Evolutionary conservation across 768 basidiomycete genomes (phyloP), one percentile per base, ranked within the genome.

Genomic region (Saitozyma sp.): DNA sequence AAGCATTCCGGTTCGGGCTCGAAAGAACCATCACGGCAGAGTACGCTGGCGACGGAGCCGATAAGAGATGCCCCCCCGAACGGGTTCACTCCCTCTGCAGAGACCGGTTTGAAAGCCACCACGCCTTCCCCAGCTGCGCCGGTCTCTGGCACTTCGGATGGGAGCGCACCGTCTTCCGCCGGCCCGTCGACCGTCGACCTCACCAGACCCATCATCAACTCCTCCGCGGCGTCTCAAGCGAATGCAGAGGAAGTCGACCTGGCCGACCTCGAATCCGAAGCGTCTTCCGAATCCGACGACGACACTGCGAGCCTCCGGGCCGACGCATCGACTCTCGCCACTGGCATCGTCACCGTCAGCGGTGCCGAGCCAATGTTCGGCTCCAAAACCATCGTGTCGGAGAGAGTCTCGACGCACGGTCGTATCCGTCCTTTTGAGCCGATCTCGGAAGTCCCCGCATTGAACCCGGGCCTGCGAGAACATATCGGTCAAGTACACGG

Each of bases 321-420:
- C 29, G 29, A 29, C 53, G 51, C 6, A 49, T 14, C 13, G 37
- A 29, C 43, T 14, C 54, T 59, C 2, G 43, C 52, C 11, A 53
- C 42, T 10, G 63, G 59, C 16, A 58, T 56, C 3, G 58, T 63
- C 45, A 69, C 69, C n/a, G 74, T 76, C 14, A 59, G 49, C 17
- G 73, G 73, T 6, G 49, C 29, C 3, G 70, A 74, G 49, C 73
- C 73, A 9, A n/a, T 62, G 19, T 61, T 65, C 20, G 52, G 53
- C 9, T 54, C 60, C 1, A 39, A 56, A 9, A 48, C n/a, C 16
- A 75, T 78, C 46, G 71, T 76, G 29, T 51, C 75, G 7, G 74
- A 78, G 53, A 53, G 77, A 37, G 66, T 78, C 8, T 70, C 68
- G n/a, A 74, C 69, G 6, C 67, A 70, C 29, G 77, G 77, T 9